These are phyloP conservation scores for Verticillium tricorpus DNA, from an alignment of 2,329 filamentous ascomycete genomes.

Conservation along the genomic window DNA sequence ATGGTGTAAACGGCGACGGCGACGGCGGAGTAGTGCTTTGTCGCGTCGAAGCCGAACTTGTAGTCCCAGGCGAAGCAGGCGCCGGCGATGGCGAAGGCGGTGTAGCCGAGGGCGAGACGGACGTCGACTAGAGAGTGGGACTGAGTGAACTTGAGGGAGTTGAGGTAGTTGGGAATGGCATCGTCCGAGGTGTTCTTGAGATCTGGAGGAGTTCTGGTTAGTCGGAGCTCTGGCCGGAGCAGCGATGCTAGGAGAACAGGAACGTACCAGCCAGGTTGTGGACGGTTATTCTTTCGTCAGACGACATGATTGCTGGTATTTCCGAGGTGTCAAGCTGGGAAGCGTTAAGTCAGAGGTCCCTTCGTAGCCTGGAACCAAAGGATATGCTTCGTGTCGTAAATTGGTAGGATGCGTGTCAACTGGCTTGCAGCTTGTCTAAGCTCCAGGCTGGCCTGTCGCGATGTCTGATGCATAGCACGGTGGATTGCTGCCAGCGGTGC, in stretches of 20 bases:
- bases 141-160: conserved; percentile 79
- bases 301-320: conserved; percentile 28
- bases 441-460: conserved; percentile 8
- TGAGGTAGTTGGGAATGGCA: conserved; percentile 88
- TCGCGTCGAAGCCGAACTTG: conserved; percentile 81
- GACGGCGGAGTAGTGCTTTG: conserved; percentile 73
- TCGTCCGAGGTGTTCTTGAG: conserved; percentile 97
- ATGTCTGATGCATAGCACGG: not conserved
- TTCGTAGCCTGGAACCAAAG: too few relatives aligned
- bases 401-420: not conserved
- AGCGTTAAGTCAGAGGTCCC: not conserved
- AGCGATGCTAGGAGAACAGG: not conserved
- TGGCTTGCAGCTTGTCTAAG: conserved; percentile 7
- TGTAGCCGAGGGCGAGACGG: conserved; percentile 77
- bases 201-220: conserved; percentile 48
- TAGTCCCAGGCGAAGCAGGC: conserved; percentile 90
- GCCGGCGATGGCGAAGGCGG: conserved; percentile 72
- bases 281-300: conserved; percentile 56
- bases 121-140: conserved; percentile 77
- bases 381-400: not conserved
- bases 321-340: not conserved
- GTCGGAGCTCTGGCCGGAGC: conserved; percentile 8
- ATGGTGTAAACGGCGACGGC: conserved; percentile 77
- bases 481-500: not conserved
- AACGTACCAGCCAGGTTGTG: conserved; percentile 60